Base-by-base conservation (phyloP, 495 filamentous ascomycete species). In the Stereocaulon alpinum region DNA sequence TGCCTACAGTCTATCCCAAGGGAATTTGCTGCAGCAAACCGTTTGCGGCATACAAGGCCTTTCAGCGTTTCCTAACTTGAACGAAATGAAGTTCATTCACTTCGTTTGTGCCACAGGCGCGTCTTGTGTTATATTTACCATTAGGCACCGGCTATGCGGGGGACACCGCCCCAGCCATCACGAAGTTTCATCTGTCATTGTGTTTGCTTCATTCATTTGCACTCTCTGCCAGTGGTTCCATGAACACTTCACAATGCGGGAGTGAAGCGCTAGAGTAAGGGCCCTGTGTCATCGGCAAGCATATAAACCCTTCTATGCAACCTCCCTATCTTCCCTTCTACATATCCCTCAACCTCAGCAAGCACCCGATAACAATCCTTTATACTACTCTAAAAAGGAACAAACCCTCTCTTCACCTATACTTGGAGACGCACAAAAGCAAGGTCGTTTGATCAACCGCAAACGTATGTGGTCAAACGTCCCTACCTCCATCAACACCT, bases 231-330 rank as follows among this genome's bases (percentile, higher is more conserved):
- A 18, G 34, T n/a, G 18, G 34, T 58, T 17, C 18, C 22, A 24
- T 32, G 32, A 34, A 9, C 10, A 18, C 40, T 40, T n/a, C 10
- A 50, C 6, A 2, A 4, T 40, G 18, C 34, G n/a, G 1, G 37
- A 17, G 37, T 40, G 55, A 58, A 58, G 27, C n/a, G 34, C 29
- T 59, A 10, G 32, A 50, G 40, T 51, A 29, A 52, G 27, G 20
- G 29, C 43, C 1, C 29, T 45, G 27, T 55, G 5, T 44, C 22
- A 34, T 45, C 34, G 34, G 18, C 41, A 22, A 10, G 27, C 48
- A 53, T 58, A 41, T 34, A 58, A 51, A 32, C 56, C 54, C 45
- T 58, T 24, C 41, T 17, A 49, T 62, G 60, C 43, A 58, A 42
- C 60, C 44, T 58, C 6, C 60, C 60, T 58, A 43, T 50, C 24